These are phyloP conservation scores for Heritiera fomes DNA, from an alignment of 345 rosid genomes.

Conservation along the genomic window DNA sequence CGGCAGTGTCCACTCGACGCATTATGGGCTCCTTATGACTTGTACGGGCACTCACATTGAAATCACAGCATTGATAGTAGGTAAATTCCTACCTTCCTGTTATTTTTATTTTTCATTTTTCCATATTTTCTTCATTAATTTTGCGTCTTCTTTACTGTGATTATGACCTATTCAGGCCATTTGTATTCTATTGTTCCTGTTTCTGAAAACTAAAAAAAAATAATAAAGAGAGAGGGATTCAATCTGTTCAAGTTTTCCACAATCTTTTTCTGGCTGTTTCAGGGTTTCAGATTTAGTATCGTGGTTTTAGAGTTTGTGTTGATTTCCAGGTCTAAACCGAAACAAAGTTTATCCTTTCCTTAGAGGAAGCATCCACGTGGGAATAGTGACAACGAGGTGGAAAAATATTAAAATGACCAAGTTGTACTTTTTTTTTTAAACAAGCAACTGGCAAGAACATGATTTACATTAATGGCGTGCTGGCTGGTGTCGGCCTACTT, in stretches of 20 bases:
- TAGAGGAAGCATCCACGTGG: slow-evolving; percentile 13
- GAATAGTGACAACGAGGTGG: neutral
- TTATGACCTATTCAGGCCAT: slow-evolving; percentile 22
- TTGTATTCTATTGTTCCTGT: slow-evolving; percentile 37
- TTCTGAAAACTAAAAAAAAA: slow-evolving; percentile 24
- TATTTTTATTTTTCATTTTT: neutral
- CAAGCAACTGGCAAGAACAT: slow-evolving; percentile 2
- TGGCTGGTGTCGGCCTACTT: slow-evolving; percentile 28
- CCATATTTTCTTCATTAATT: slow-evolving; percentile 8
- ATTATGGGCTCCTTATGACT: slow-evolving; percentile 84
- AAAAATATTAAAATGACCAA: slow-evolving; percentile 1
- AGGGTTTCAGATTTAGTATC: slow-evolving; percentile 1
- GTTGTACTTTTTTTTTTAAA: neutral
- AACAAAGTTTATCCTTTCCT: neutral
- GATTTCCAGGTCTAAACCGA: neutral
- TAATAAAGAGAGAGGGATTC: slow-evolving; percentile 15
- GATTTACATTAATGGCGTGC: slow-evolving; percentile 5
- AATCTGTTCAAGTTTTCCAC: slow-evolving; percentile 14
- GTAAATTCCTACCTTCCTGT: slow-evolving; percentile 29
- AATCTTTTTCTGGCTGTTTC: neutral
- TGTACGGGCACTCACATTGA: slow-evolving; percentile 62
- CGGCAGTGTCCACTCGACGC: slow-evolving; percentile 81
- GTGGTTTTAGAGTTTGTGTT: slow-evolving; percentile 11
- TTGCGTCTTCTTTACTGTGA: slow-evolving; percentile 13
- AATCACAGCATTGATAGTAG: slow-evolving; percentile 14